Evolutionary conservation across 176 grass and related monocot genomes (phyloP).

Genomic region (Oryza punctata): DNA sequence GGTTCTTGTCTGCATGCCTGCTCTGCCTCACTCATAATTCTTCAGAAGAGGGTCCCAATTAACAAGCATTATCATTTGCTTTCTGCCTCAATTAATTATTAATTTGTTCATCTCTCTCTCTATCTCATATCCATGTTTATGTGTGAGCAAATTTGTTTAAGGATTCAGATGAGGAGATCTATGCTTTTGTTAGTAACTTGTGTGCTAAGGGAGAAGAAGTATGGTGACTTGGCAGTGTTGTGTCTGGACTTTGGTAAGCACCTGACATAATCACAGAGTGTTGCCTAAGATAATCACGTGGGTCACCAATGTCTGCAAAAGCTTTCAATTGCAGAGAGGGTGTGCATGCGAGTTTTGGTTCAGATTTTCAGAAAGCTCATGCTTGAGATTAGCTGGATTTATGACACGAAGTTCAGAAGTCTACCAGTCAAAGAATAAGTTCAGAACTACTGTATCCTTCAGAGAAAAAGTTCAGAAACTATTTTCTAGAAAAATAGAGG

Average conservation of each 20-base stretch:
- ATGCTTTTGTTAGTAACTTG: slow-evolving; percentile 26
- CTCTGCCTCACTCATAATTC: neutral
- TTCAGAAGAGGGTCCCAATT: slow-evolving; percentile 14
- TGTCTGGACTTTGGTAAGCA: slow-evolving; percentile 32
- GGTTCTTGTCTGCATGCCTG: neutral
- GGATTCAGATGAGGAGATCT: neutral
- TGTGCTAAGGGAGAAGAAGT: slow-evolving; percentile 46
- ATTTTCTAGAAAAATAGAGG: neutral
- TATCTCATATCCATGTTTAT: neutral
- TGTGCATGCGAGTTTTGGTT: slow-evolving; percentile 7
- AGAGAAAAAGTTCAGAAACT: neutral
- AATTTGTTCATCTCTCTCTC: neutral
- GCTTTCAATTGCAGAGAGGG: slow-evolving; percentile 12
- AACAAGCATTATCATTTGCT: neutral
- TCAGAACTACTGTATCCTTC: neutral
- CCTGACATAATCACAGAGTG: slow-evolving; percentile 40
- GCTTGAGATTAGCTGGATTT: neutral
- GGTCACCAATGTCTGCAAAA: slow-evolving; percentile 19
- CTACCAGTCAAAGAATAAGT: neutral
- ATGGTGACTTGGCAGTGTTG: neutral
- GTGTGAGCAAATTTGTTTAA: neutral
- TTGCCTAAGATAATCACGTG: slow-evolving; percentile 42
- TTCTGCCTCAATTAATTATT: slow-evolving; percentile 17
- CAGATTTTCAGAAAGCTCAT: neutral
- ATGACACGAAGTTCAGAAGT: neutral